phyloP scores from a whole-genome alignment of 2,329 filamentous ascomycete genomes.

The Colletotrichum musae region DNA sequence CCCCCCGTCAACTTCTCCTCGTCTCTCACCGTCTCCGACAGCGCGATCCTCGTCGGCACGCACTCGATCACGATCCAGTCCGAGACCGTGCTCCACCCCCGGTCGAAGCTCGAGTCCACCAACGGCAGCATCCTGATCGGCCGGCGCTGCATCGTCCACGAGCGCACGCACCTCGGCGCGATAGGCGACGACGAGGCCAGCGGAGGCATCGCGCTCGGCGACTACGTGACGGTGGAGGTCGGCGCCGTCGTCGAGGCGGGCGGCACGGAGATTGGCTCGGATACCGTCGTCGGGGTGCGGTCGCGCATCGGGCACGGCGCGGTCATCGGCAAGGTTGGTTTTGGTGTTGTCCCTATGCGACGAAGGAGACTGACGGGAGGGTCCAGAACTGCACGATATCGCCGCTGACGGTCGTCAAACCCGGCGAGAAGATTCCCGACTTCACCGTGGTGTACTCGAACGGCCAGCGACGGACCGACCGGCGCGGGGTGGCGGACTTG shows the following conservation, averaged over 20 bases:
- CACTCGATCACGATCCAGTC: conserved; percentile 85
- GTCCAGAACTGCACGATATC: conserved; percentile 78
- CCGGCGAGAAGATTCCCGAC: conserved; percentile 73
- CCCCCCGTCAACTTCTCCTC: conserved; percentile 75
- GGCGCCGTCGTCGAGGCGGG: conserved; percentile 74
- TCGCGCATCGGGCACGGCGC: conserved; percentile 72
- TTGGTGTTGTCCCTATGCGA: not conserved
- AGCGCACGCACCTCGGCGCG: conserved; percentile 73
- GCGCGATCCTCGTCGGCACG: conserved; percentile 76
- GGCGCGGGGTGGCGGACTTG: conserved; percentile 72
- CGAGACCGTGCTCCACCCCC: conserved; percentile 88
- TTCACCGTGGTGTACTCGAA: conserved; percentile 79
- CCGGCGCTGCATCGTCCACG: conserved; percentile 85
- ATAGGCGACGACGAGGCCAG: conserved; percentile 48
- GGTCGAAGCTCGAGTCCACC: conserved; percentile 82
- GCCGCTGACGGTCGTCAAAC: conserved; percentile 71
- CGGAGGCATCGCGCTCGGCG: conserved; percentile 70
- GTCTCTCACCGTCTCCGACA: conserved; percentile 73
- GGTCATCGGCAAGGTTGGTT: conserved; percentile 71
- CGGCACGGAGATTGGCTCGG: conserved; percentile 73
- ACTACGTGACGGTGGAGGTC: conserved; percentile 75
- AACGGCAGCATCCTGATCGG: conserved; percentile 86
- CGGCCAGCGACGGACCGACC: conserved; percentile 71
- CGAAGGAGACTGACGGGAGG: conserved; percentile 9
- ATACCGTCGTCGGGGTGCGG: conserved; percentile 72